phyloP scores from a whole-genome alignment of 177 flowering plant species.

The Tripterygium wilfordii region DNA sequence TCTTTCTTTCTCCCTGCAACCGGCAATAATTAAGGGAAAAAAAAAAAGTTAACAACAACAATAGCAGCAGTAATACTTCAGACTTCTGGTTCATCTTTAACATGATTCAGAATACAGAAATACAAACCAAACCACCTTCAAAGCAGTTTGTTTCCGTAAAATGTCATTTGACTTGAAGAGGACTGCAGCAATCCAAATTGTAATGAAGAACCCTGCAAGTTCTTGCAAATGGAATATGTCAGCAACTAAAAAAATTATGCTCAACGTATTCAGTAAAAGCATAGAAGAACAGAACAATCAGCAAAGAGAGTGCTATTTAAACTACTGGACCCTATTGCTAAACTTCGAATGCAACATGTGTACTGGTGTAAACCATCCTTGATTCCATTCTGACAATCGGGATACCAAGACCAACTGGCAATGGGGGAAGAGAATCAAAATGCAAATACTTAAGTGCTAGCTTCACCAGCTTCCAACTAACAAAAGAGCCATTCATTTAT shows the following conservation, averaged over 20 bases:
- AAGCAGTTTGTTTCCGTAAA: slow-evolving; percentile 86
- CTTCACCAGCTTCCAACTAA: too few relatives aligned
- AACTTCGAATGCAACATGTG: too few relatives aligned
- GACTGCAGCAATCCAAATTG: slow-evolving; percentile 93
- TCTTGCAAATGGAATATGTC: slow-evolving; percentile 12
- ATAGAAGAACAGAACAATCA: neutral
- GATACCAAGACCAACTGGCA: too few relatives aligned
- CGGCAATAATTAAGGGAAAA: slow-evolving; percentile 5
- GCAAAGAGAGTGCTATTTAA: too few relatives aligned
- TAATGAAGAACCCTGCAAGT: slow-evolving; percentile 82
- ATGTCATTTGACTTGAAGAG: slow-evolving; percentile 98
- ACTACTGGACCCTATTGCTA: too few relatives aligned
- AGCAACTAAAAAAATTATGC: slow-evolving; percentile 3
- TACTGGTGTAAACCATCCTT: too few relatives aligned
- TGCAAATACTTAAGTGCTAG: too few relatives aligned
- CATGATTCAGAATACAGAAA: neutral
- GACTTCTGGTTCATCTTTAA: neutral
- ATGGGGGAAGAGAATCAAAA: too few relatives aligned
- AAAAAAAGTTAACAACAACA: neutral
- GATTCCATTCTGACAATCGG: too few relatives aligned
- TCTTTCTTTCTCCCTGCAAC: slow-evolving; percentile 91
- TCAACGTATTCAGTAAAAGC: neutral
- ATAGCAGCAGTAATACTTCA: neutral
- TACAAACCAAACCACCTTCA: slow-evolving; percentile 52
- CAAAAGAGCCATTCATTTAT: too few relatives aligned